Conservation (phyloP, 2,329 filamentous ascomycete species). For the Hysterium pulicare region DNA sequence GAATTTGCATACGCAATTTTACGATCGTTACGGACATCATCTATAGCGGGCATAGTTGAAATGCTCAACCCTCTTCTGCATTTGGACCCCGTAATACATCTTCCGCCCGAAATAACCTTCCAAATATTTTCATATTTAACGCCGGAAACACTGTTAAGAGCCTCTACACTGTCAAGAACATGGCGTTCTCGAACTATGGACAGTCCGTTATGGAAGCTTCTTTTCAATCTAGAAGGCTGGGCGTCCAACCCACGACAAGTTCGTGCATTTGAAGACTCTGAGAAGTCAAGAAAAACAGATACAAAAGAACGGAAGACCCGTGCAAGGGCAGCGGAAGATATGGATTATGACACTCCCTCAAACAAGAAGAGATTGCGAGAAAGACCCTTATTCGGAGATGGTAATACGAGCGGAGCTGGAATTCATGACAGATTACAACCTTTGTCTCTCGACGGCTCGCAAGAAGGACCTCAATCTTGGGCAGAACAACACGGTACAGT, state of each 20-base stretch:
- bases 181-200: constrained; percentile 84
- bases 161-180: constrained; percentile 72
- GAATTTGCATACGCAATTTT: constrained; percentile 79
- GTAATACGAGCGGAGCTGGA: constrained; percentile 17
- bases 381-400: constrained; percentile 42
- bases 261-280: constrained; percentile 59
- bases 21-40: constrained; percentile 72
- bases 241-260: constrained; percentile 65
- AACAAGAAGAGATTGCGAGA: constrained; percentile 52
- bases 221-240: constrained; percentile 88
- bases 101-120: constrained; percentile 87
- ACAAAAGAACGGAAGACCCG: constrained; percentile 46
- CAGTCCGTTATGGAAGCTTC: constrained; percentile 76
- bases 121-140: constrained; percentile 86
- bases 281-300: constrained; percentile 37
- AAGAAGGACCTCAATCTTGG: constrained; percentile 32
- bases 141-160: constrained; percentile 72
- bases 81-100: constrained; percentile 82
- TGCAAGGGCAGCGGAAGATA: constrained; percentile 43
- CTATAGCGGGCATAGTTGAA: constrained; percentile 76
- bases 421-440: constrained; percentile 20
- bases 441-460: constrained; percentile 15
- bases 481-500: constrained; percentile 47
- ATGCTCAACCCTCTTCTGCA: constrained; percentile 79
- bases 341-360: constrained; percentile 48